Base-by-base conservation (phyloP, 257 asterid genomes). In the Nicotiana noctiflora region DNA sequence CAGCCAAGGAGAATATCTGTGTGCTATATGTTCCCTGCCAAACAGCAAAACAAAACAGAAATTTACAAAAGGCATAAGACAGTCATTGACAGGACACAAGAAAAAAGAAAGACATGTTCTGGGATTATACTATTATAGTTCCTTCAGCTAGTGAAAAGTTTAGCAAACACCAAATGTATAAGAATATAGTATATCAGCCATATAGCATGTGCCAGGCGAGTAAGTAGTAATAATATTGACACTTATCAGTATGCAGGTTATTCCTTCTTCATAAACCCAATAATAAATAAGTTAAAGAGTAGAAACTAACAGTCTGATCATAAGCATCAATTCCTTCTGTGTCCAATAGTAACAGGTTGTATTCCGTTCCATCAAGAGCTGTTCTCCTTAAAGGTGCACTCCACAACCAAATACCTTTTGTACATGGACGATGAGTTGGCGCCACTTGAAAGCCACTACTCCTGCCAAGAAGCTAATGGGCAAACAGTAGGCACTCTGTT, bases 331-430 rank as follows among this genome's bases (percentile, higher is more conserved):
- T 96, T 85, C 99, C 99, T 91, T 96, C 99, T 2, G 97, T 86
- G 81, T 96, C 99, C 85, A 96, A 83, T 79, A 96, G 98, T 86
- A 96, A 86, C 25, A 96, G 97, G 86, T 83, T 96, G 93, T 90
- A 96, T 68, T 91, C 97, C 4, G 99, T 94, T 87, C 97, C 99
- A 88, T 94, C 99, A 81, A 96, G 93, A 32, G 99, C 97, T 77
- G 95, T 94, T 86, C 98, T 90, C 84, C 85, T 78, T 31, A 96
- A 67, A 23, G 99, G 99, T 62, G 97, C 87, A 86, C 99, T 96
- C 99, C 99, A 96, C 88, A 96, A 75, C 99, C 99, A 96, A 87
- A 96, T 97, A 65, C 99, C 99, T 87, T 96, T 96, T 2, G 99
- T 96, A 85, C 99, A 96, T 75, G 99, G 98, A 62, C 94, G 92